phyloP scores from a whole-genome alignment of 2,329 filamentous ascomycete species.

The Periglandula ipomoeae region DNA sequence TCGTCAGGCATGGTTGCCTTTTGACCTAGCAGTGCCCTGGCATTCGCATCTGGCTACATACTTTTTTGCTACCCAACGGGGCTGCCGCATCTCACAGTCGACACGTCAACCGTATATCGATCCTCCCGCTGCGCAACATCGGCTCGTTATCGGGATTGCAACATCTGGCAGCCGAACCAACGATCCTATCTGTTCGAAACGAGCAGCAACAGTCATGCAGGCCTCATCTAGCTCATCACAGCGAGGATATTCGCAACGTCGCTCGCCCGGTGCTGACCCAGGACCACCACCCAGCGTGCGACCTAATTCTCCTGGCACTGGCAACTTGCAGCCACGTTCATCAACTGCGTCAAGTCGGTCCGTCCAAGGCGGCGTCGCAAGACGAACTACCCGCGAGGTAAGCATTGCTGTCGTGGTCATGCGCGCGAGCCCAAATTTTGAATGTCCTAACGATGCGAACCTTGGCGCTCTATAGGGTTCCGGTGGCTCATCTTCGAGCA shows the following conservation, averaged over 20 bases:
- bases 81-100: neutral
- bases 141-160: neutral
- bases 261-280: slow-evolving; percentile 54
- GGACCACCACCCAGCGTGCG: slow-evolving; percentile 48
- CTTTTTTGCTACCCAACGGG: slow-evolving; percentile 7
- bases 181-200: neutral
- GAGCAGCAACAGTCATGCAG: slow-evolving; percentile 33
- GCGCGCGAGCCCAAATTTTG: neutral
- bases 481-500: slow-evolving; percentile 59
- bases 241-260: slow-evolving; percentile 44
- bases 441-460: neutral
- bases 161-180: neutral
- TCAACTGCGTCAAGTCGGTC: slow-evolving; percentile 62
- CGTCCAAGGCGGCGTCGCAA: slow-evolving; percentile 24
- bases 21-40: neutral
- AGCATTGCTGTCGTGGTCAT: slow-evolving; percentile 12
- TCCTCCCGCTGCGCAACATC: neutral
- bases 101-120: neutral
- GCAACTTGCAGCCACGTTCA: slow-evolving; percentile 46
- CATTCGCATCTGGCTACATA: slow-evolving; percentile 1
- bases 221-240: slow-evolving; percentile 37
- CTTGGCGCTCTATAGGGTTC: slow-evolving; percentile 23
- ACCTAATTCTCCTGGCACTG: slow-evolving; percentile 52
- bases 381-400: slow-evolving; percentile 25
- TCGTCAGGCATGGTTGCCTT: slow-evolving; percentile 16